Conservation (phyloP, 1,284 basidiomycete species). For the Gymnopus androsaceus region DNA sequence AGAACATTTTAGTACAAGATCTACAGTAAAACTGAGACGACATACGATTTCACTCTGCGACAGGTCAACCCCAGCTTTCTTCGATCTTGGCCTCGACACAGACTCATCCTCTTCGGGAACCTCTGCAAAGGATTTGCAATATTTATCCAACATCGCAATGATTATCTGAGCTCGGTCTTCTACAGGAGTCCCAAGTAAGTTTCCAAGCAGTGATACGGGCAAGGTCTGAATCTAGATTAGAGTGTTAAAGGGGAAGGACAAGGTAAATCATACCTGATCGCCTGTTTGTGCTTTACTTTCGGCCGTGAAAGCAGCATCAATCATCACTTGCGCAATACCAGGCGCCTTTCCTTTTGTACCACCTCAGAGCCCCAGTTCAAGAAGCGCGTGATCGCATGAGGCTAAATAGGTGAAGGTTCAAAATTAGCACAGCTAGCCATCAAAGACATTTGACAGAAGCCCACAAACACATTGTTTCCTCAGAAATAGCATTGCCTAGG, state of each 20-base stretch:
- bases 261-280: neutral
- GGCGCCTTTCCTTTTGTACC: conserved; percentile 54
- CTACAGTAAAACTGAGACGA: neutral
- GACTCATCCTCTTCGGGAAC: neutral
- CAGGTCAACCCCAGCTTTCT: conserved; percentile 4
- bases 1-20: neutral
- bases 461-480: conserved; percentile 5
- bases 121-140: neutral
- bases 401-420: neutral
- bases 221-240: neutral
- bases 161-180: conserved; percentile 5
- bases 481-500: conserved; percentile 15
- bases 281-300: conserved; percentile 44
- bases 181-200: neutral
- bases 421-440: neutral
- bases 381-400: conserved; percentile 29
- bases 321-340: conserved; percentile 55
- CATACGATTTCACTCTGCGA: conserved; percentile 1
- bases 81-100: neutral
- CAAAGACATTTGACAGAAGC: neutral
- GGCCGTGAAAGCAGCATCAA: conserved; percentile 49
- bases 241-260: neutral
- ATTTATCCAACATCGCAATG: neutral
- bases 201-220: neutral
- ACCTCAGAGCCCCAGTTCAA: conserved; percentile 53